Evolutionary conservation across 208 protist genomes (phyloP), one percentile per base, ranked within the genome.

Genomic region (Phytomonas francai): DNA sequence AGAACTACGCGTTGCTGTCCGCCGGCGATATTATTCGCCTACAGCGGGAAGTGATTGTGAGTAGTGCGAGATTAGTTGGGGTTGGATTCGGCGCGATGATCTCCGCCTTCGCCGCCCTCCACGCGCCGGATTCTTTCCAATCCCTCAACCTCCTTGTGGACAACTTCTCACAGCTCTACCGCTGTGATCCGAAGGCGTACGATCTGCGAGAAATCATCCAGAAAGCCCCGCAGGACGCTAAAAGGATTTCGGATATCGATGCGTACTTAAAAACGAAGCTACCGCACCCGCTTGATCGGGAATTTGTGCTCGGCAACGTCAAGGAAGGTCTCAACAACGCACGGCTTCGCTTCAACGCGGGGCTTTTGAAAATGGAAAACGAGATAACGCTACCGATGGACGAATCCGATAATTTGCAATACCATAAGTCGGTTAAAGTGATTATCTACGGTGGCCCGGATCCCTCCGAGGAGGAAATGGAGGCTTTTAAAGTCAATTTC

Each of bases 41-140:
- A 54, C 78, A 83, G 68, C 34, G 81, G 36, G 73, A 85, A 54
- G 64, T 95, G 30, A 25, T 89, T 9, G 65, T 73, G 12, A 61
- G 61, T 25, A 74, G 87, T 42, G 78, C 84, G 0, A 74, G 61
- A 25, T 56, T 93, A 6, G 58, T 80, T 30, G 89, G 87, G 25
- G n/a, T 87, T 14, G 87, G 85, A 14, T 90, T 92, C 68, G 89
- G 89, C 30, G 78, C 89, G 45, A 76, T 93, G 68, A 82, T 95
- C 0, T 85, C 83, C 1, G 66, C 59, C 42, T 72, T 74, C 19
- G 85, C 85, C 3, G 83, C 86, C 32, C 77, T 93, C 28, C 77
- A 89, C 61, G 68, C 73, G 0, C 85, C 87, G 0, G 69, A 89
- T 1, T 65, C 62, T 14, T 89, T 92, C 59, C 71, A 77, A 32